phyloP scores from a whole-genome alignment of 1,284 basidiomycete genomes.

The Ganoderma lucidum region DNA sequence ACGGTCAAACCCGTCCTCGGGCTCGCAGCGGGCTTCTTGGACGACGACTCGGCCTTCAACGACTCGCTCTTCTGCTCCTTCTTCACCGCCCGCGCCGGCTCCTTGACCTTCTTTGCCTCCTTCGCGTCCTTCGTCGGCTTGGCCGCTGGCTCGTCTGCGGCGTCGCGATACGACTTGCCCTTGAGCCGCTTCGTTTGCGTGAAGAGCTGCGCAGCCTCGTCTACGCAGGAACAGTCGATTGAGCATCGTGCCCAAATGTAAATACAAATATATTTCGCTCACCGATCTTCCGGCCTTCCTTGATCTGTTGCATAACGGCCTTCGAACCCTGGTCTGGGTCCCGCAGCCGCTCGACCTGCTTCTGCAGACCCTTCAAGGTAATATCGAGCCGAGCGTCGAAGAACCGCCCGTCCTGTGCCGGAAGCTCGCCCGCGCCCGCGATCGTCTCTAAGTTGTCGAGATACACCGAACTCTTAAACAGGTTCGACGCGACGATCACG shows the following conservation, averaged over 20 bases:
- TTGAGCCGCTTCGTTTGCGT: constrained; percentile 73
- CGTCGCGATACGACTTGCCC: constrained; percentile 74
- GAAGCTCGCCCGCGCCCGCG: constrained; percentile 71
- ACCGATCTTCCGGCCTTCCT: constrained; percentile 67
- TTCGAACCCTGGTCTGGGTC: constrained; percentile 59
- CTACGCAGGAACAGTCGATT: constrained; percentile 38
- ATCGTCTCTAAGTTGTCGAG: constrained; percentile 79
- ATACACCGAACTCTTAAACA: constrained; percentile 84
- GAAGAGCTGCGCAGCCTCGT: constrained; percentile 55
- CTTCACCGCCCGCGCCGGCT: constrained; percentile 13
- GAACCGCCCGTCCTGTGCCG: constrained; percentile 81
- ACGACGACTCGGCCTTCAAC: constrained; percentile 21
- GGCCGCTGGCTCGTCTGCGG: constrained; percentile 48
- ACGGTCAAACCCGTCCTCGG: constrained; percentile 51
- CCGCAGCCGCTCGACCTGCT: constrained; percentile 74
- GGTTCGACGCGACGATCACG: constrained; percentile 85
- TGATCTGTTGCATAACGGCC: constrained; percentile 69
- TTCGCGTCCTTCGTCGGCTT: constrained; percentile 38
- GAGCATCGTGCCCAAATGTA: neutral
- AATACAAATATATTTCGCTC: constrained; percentile 29
- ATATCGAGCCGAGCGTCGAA: constrained; percentile 83
- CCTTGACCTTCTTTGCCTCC: constrained; percentile 6
- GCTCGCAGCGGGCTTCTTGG: constrained; percentile 38
- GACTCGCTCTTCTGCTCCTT: constrained; percentile 13
- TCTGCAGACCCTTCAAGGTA: constrained; percentile 62